phyloP scores from a whole-genome alignment of 1,284 basidiomycete species.

The Sphaerobolus stellatus region DNA sequence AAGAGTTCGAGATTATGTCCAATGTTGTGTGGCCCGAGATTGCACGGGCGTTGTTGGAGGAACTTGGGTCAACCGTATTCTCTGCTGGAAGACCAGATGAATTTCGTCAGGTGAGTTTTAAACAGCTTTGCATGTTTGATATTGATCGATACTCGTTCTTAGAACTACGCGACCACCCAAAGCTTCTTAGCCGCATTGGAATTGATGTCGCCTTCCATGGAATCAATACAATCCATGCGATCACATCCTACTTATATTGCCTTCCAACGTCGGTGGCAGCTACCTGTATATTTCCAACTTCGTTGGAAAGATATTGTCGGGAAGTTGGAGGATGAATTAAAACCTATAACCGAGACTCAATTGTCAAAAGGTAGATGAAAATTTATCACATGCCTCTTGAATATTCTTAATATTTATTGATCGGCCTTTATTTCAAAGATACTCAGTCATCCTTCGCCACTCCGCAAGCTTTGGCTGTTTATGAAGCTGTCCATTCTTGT shows the following conservation, averaged over 20 bases:
- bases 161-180: constrained; percentile 84
- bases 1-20: constrained; percentile 78
- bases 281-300: constrained; percentile 95
- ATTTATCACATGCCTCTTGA: neutral
- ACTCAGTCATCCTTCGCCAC: constrained; percentile 45
- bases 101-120: constrained; percentile 71
- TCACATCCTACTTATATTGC: constrained; percentile 65
- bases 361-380: too few species aligned
- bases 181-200: constrained; percentile 86
- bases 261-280: constrained; percentile 89
- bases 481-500: constrained; percentile 71
- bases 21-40: constrained; percentile 89
- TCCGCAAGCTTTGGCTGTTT: constrained; percentile 66
- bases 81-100: constrained; percentile 88
- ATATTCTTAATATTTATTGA: neutral
- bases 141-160: neutral
- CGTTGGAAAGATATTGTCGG: constrained; percentile 94
- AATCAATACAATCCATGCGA: constrained; percentile 70
- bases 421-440: constrained; percentile 17
- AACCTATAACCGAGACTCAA: too few species aligned
- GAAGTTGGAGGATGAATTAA: constrained; percentile 68
- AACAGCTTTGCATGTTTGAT: neutral
- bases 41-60: constrained; percentile 75
- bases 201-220: constrained; percentile 73
- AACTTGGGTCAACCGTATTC: constrained; percentile 81